Evolutionary conservation across 2,329 filamentous ascomycete genomes (phyloP).

Genomic region (Cladosporium sp.): DNA sequence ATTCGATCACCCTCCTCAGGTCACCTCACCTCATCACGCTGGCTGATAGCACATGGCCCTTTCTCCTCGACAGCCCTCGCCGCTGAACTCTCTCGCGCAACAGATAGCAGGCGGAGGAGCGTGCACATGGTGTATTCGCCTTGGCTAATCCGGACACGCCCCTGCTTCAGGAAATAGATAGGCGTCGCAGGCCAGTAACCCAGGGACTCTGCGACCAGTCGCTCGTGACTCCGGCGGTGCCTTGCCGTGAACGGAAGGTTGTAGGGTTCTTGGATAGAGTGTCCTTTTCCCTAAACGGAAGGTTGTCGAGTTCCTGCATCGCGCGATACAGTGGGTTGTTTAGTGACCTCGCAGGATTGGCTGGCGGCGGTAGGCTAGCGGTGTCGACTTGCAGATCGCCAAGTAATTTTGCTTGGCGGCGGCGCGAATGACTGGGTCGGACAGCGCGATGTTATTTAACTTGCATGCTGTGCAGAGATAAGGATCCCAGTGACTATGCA

Average conservation of each 20-base stretch:
- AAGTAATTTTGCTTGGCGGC: background rate
- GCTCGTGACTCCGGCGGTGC: background rate
- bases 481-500: background rate
- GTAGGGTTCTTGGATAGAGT: background rate
- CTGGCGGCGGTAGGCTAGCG: background rate
- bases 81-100: background rate
- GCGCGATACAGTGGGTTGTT: background rate
- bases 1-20: background rate
- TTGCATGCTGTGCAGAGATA: background rate
- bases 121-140: background rate
- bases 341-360: background rate
- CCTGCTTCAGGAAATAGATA: background rate
- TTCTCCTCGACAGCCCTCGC: background rate
- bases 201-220: background rate
- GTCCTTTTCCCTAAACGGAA: conserved; percentile 1
- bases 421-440: background rate
- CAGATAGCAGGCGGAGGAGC: background rate
- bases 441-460: background rate
- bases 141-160: conserved; percentile 1
- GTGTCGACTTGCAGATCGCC: background rate
- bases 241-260: conserved; percentile 3
- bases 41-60: background rate
- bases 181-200: background rate
- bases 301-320: background rate
- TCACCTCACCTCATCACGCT: background rate